Evolutionary conservation across 2,329 filamentous ascomycete species (phyloP).

Genomic region (Nigrospora sphaerica): DNA sequence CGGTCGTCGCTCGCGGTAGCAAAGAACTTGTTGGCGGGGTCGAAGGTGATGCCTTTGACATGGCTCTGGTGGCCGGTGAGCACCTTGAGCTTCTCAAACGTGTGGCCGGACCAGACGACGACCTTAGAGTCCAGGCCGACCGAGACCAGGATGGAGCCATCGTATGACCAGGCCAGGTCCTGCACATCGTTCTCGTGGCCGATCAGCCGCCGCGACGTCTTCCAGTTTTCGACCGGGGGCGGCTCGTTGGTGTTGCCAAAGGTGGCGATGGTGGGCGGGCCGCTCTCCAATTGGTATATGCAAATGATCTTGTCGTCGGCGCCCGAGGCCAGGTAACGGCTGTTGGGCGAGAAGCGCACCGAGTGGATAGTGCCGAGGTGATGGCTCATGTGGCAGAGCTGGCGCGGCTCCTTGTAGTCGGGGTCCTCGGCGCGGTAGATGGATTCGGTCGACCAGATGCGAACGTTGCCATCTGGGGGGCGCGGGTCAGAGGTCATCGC

Average conservation of each 20-base stretch:
- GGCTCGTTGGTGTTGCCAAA: constrained; percentile 73
- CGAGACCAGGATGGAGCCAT: constrained; percentile 91
- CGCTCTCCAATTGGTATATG: constrained; percentile 85
- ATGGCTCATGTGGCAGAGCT: constrained; percentile 96
- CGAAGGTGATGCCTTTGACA: constrained; percentile 97
- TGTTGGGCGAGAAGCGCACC: constrained; percentile 92
- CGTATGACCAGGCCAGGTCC: constrained; percentile 92
- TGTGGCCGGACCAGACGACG: constrained; percentile 96
- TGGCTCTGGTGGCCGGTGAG: constrained; percentile 91
- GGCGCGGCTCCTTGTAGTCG: constrained; percentile 70
- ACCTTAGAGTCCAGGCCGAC: constrained; percentile 97
- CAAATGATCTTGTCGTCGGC: constrained; percentile 99
- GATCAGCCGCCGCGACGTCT: constrained; percentile 85
- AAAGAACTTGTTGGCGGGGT: constrained; percentile 98
- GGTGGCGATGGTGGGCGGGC: constrained; percentile 66
- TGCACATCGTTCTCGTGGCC: constrained; percentile 99
- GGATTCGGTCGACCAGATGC: constrained; percentile 95
- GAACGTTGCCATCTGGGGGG: constrained; percentile 78
- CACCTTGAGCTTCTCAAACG: constrained; percentile 96
- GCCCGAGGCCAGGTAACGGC: constrained; percentile 90
- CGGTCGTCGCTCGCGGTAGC: constrained; percentile 96
- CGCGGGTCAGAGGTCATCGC: constrained; percentile 6
- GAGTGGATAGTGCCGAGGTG: constrained; percentile 97
- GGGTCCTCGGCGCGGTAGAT: constrained; percentile 74
- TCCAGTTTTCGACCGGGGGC: constrained; percentile 95